Evolutionary conservation across 208 protist species (phyloP), one percentile per base, ranked within the genome.

Genomic region (Crithidia sp.): DNA sequence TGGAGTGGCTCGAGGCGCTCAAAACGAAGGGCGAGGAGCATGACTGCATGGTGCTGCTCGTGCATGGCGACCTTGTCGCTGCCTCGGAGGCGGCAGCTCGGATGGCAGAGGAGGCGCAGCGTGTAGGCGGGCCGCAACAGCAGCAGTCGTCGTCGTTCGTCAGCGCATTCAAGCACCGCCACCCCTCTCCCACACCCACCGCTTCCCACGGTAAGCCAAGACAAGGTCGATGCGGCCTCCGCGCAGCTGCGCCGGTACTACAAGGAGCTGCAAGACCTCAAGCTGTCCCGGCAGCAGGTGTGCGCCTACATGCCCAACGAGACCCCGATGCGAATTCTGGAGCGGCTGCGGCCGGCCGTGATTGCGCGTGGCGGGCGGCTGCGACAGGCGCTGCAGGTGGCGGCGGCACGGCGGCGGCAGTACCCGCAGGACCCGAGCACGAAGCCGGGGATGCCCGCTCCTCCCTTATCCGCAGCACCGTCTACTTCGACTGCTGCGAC

Each of bases 241-340:
- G 67, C 73, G n/a, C 41, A 76, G 44, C 66, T 95, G 61, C 77
- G 86, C 70, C 57, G 61, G 57, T 95, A 95, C 82, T 91, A 87
- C 75, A 79, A 79, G 53, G 90, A 95, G 62, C 86, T 95, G 14
- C 60, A 73, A 37, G 77, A 82, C 49, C 64, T 85, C 8, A 81
- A 86, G 40, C 85, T 95, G 56, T 58, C 79, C 2, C 73, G 82
- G 4, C 86, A 91, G 76, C 85, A 94, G 62, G 90, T 94, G 79
- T 87, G 71, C 47, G 68, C 83, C 37, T 94, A 94, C 78, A 64
- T 83, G 56, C 84, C 89, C 12, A 81, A 84, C 67, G 86, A 90
- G 53, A 85, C 86, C 9, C 84, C 86, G 47, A 77, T 84, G 62
- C 86, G 85, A 13, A 64, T 94, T 45, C 57, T 94, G 17, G 86